Percentiles rank a stretch among this genome's conserved stretches.
Evolutionary conservation across 208 protist genomes (phyloP).

Genomic region (Blastocrithidia nonstop): DNA sequence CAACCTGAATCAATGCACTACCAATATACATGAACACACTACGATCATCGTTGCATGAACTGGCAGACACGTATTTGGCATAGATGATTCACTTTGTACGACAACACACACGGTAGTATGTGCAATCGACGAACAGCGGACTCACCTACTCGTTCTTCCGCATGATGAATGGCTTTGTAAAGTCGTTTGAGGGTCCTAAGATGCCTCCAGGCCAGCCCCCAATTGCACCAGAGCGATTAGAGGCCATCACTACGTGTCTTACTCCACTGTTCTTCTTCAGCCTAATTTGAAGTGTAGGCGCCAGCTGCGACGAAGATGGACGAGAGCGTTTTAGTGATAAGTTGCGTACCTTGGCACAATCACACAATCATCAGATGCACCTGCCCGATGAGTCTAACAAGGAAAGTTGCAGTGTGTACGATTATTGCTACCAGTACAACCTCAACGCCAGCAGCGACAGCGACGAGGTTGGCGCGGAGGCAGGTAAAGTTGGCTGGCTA

Average conservation of each 20-base stretch:
- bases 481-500: conserved; percentile 29
- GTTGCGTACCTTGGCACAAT: conserved; percentile 47
- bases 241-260: conserved; percentile 26
- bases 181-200: conserved; percentile 23
- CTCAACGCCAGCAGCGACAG: not conserved
- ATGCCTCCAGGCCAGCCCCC: conserved; percentile 4
- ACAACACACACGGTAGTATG: conserved; percentile 72
- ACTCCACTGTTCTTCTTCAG: conserved; percentile 92
- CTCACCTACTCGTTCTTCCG: conserved; percentile 86
- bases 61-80: conserved; percentile 75
- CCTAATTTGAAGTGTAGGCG: conserved; percentile 93
- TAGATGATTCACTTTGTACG: conserved; percentile 77
- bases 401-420: not conserved
- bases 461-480: not conserved
- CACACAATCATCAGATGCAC: conserved; percentile 18
- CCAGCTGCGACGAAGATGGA: conserved; percentile 79
- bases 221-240: conserved; percentile 21
- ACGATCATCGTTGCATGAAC: conserved; percentile 18
- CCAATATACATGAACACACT: conserved; percentile 70
- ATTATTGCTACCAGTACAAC: not conserved
- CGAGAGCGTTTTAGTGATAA: conserved; percentile 82
- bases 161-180: conserved; percentile 87
- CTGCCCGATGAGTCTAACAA: conserved; percentile 16
- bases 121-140: conserved; percentile 87
- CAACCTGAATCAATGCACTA: conserved; percentile 75